Base-by-base conservation (phyloP, 164 flowering plant species). In the Vitis labrusca region DNA sequence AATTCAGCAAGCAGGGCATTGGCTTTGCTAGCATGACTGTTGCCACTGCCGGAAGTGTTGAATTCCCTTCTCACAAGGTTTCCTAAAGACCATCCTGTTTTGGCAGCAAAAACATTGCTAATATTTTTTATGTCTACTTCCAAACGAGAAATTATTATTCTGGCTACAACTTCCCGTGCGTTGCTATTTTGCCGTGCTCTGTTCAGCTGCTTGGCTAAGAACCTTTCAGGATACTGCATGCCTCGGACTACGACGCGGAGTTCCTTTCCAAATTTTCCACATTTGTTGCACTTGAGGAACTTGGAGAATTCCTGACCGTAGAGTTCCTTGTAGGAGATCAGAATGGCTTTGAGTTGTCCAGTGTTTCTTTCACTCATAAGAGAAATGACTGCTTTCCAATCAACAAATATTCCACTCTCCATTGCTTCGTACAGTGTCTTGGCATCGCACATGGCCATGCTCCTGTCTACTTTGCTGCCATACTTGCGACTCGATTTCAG, bases 381-480 rank as follows among this genome's bases (percentile, higher is more conserved):
- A 0, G 81, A 74, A 54, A 73, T 54, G 13, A 82, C 75, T 17
- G 81, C 75, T 67, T 64, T 75, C 64, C 65, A 57, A 65, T 82
- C 85, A 10, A 79, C 44, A 23, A 59, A 72, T 49, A 61, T 72
- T 1, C 85, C 82, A 54, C 82, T 82, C 81, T 79, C 85, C 73
- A 82, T 74, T 47, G 85, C 82, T 63, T 82, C 85, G 51, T 73
- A 82, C 44, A 82, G 67, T 44, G 77, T 76, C 78, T 82, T 82
- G 15, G 85, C 80, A 63, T 82, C 85, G 48, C 85, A 79, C 82
- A 82, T 77, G 14, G 82, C 84, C 44, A 81, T 78, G 80, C 82
- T 76, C 64, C 47, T 69, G 62, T 69, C 76, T 58, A 76, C 73
- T 66, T 69, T 76, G 58, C 61, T 56, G 1, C 73, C 73, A 52